These are phyloP conservation scores for Spizellomyces punctatus DNA, from an alignment of 192 early-diverging fungal genomes.

Conservation along the genomic window DNA sequence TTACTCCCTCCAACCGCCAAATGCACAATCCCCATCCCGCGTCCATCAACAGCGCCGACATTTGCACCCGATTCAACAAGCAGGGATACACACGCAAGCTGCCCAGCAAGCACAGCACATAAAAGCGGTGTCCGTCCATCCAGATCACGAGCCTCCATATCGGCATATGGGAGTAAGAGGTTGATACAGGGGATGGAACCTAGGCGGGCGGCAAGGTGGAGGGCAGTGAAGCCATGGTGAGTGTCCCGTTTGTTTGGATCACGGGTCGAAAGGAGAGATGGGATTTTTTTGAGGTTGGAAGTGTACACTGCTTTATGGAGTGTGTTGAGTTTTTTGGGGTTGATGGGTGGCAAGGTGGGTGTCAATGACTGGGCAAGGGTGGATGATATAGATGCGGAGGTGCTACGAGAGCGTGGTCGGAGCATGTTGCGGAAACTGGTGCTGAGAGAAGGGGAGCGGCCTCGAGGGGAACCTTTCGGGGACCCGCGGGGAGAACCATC, in stretches of 20 bases:
- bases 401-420: no score
- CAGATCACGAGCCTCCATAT: background rate
- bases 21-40: no score
- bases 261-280: slow-evolving; percentile 34
- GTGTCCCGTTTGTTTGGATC: slow-evolving; percentile 49
- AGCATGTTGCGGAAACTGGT: no score
- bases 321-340: slow-evolving; percentile 44
- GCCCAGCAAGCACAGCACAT: slow-evolving; percentile 18
- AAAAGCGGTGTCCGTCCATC: slow-evolving; percentile 40
- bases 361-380: no score
- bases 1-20: no score
- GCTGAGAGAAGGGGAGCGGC: no score
- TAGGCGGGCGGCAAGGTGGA: slow-evolving; percentile 44
- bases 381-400: no score
- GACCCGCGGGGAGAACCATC: no score
- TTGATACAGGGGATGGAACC: background rate
- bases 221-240: slow-evolving; percentile 42
- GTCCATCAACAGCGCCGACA: no score
- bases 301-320: slow-evolving; percentile 42
- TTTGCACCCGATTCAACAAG: no score
- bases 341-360: background rate
- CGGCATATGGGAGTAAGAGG: background rate
- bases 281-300: slow-evolving; percentile 38
- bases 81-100: background rate
- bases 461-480: no score